Conservation (phyloP, 1,139 yeast genomes). For the Pneumocystis jirovecii region DNA sequence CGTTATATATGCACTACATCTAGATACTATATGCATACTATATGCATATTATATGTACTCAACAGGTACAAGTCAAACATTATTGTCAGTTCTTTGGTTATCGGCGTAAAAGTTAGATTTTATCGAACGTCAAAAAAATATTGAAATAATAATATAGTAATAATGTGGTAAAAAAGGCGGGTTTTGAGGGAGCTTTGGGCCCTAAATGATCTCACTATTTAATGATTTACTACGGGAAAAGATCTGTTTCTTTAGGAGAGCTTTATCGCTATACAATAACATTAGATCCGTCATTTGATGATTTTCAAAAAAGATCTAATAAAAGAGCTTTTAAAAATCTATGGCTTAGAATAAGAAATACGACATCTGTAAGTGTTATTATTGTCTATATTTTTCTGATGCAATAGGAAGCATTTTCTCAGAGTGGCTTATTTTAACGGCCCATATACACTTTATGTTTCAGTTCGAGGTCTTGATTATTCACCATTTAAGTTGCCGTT, state of each 20-base stretch:
- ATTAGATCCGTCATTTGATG: neutral
- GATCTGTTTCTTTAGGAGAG: neutral
- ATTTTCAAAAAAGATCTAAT: neutral
- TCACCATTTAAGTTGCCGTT: slow-evolving; percentile 37
- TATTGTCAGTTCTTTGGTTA: too few relatives aligned
- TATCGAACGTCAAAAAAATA: neutral
- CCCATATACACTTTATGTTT: slow-evolving; percentile 78
- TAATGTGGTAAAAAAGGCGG: neutral
- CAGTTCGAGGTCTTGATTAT: slow-evolving; percentile 53
- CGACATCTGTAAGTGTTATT: neutral
- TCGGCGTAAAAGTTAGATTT: too few relatives aligned
- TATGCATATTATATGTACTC: too few relatives aligned
- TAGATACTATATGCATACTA: too few relatives aligned
- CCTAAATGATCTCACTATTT: neutral
- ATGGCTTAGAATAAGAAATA: neutral
- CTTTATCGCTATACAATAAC: neutral
- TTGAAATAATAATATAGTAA: too few relatives aligned
- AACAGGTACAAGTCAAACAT: too few relatives aligned
- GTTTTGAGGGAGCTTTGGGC: neutral
- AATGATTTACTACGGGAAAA: neutral
- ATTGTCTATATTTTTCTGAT: slow-evolving; percentile 31
- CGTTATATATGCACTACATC: too few relatives aligned
- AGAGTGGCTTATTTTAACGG: slow-evolving; percentile 84
- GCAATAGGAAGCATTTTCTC: slow-evolving; percentile 56
- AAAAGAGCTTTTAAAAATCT: neutral